Conservation (phyloP, 2,329 filamentous ascomycete genomes). For the Lasiodiplodia citricola region DNA sequence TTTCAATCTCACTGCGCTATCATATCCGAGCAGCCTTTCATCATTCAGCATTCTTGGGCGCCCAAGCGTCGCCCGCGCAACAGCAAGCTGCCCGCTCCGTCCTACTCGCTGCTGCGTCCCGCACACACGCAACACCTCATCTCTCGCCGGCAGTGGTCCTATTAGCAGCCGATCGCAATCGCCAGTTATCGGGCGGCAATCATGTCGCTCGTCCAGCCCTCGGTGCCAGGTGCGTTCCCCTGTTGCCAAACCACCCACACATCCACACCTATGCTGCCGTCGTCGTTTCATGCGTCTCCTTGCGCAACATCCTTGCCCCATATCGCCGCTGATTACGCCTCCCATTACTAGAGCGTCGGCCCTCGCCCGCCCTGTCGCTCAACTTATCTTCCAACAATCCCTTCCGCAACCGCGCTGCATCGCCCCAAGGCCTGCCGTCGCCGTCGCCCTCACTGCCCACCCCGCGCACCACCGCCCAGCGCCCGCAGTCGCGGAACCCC, state of each 20-base stretch:
- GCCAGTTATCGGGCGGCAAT: constrained; percentile 33
- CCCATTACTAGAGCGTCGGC: constrained; percentile 45
- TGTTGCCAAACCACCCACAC: constrained; percentile 28
- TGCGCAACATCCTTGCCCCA: constrained; percentile 31
- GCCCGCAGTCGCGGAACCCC: constrained; percentile 74
- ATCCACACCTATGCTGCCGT: constrained; percentile 18
- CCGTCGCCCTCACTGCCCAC: constrained; percentile 43
- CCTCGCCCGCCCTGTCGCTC: constrained; percentile 63
- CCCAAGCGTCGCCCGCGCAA: constrained; percentile 26
- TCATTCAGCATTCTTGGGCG: constrained; percentile 23
- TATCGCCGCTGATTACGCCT: constrained; percentile 33
- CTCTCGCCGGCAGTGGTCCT: constrained; percentile 3
- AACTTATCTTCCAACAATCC: constrained; percentile 79
- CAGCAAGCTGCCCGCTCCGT: constrained; percentile 10
- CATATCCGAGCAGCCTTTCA: constrained; percentile 25
- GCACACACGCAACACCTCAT: constrained; percentile 22
- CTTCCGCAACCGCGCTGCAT: constrained; percentile 74
- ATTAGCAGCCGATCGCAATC: constrained; percentile 23
- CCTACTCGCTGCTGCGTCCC: background rate
- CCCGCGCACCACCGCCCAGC: constrained; percentile 48
- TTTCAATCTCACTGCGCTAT: constrained; percentile 22
- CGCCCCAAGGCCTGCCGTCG: constrained; percentile 48
- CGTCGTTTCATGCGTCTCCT: constrained; percentile 27
- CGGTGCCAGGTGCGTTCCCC: constrained; percentile 48
- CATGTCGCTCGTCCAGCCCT: constrained; percentile 49